Evolutionary conservation across 2,329 filamentous ascomycete genomes (phyloP), one percentile per base, ranked within the genome.

Genomic region (Cladosporium phlei): DNA sequence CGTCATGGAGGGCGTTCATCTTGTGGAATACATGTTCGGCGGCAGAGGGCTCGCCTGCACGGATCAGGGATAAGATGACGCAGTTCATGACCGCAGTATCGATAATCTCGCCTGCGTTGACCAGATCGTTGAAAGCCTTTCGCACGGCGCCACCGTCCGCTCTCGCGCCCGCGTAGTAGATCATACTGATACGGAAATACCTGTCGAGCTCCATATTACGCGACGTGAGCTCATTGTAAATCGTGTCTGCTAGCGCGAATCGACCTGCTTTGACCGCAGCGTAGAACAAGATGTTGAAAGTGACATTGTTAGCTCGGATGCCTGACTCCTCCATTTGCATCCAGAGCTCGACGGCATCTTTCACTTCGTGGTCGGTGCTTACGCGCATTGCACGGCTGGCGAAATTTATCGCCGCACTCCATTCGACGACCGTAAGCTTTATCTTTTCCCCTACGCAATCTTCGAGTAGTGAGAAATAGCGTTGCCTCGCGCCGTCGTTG

Each of bases 211-310:
- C 65, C 43, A 91, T 69, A 0, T 79, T 77, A 22, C 93, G 82
- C 11, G 65, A 70, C 39, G 76, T 72, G 83, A 97, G 90, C 68
- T 97, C 90, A 47, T 80, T 75, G 57, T 90, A 81, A 9, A 97
- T 79, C 70, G 88, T 86, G 57, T 96, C 86, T 3, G 89, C 90
- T 17, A 97, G 78, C 1, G 74, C 73, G 55, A 86, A 95, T 60
- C 94, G 93, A 29, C 86, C 86, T 0, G 88, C 82, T 65, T 93
- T 94, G 55, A 88, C 80, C 1, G 93, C 88, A 9, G 88, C 78
- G 60, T 96, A 86, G 57, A 95, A 96, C 10, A 98, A 76, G 37
- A 96, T 85, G 61, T 93, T 95, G 67, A 98, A 94, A 0, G 91
- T 95, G n/a, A 89, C 83, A 38, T 80, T 75, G 56, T 85, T 86